Evolutionary conservation across 139 green algal genomes (phyloP).

Genomic region (Tetraselmis striata): DNA sequence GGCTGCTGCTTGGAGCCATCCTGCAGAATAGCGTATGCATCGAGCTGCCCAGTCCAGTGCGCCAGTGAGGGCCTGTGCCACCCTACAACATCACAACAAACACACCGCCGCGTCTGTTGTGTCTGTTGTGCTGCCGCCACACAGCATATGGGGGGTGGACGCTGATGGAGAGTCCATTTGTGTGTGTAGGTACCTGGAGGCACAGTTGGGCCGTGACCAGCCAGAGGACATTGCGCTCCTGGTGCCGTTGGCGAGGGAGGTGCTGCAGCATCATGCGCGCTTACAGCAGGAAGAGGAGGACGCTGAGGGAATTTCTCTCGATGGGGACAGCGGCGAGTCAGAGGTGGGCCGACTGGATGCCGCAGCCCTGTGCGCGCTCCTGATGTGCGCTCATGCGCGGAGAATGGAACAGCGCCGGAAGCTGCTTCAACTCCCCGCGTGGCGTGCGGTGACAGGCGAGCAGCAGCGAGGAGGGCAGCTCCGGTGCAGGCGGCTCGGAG

Average conservation of each 20-base stretch:
- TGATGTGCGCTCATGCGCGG: too few relatives aligned
- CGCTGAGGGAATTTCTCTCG: background rate
- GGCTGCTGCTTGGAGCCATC: background rate
- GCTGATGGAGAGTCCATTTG: background rate
- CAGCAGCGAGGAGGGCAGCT: background rate
- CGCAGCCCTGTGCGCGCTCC: too few relatives aligned
- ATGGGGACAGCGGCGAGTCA: background rate
- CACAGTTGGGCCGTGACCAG: background rate
- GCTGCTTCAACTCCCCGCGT: too few relatives aligned
- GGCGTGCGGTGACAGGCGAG: too few relatives aligned
- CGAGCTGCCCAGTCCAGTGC: background rate
- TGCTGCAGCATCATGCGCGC: background rate
- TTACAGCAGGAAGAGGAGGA: background rate
- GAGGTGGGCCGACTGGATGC: too few relatives aligned
- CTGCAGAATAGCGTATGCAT: background rate
- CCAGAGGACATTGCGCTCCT: background rate
- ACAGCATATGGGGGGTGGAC: too few relatives aligned
- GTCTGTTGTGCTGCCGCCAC: too few relatives aligned
- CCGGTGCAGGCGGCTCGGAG: too few relatives aligned
- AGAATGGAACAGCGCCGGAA: too few relatives aligned
- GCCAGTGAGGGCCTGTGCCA: too few relatives aligned
- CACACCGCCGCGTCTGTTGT: too few relatives aligned
- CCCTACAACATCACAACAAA: too few relatives aligned
- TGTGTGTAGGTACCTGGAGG: background rate
- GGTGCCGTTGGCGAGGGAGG: background rate